phyloP scores from a whole-genome alignment of 2,329 filamentous ascomycete genomes.

The Aspergillus niger region DNA sequence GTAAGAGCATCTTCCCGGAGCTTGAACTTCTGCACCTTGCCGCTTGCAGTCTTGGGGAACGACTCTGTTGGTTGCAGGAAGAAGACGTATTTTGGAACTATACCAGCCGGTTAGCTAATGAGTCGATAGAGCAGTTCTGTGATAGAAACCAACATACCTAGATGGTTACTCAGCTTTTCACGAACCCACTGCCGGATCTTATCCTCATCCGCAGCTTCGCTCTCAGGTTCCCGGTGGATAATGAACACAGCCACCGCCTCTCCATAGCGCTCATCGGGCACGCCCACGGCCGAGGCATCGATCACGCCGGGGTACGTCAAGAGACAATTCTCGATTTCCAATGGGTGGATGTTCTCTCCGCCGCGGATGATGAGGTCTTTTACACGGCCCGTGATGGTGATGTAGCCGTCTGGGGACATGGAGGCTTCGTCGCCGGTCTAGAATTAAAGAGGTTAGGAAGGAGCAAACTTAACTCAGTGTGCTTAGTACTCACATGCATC shows the following conservation, averaged over 20 bases:
- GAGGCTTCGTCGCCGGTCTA: conserved; percentile 86
- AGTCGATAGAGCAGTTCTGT: background rate
- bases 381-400: conserved; percentile 85
- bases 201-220: conserved; percentile 52
- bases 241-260: conserved; percentile 87
- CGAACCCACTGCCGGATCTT: conserved; percentile 73
- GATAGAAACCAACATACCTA: conserved; percentile 48
- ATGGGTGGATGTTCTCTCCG: conserved; percentile 92
- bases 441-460: background rate
- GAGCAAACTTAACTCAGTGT: too few relatives aligned
- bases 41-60: conserved; percentile 94
- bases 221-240: conserved; percentile 51
- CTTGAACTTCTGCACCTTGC: conserved; percentile 96
- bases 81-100: conserved; percentile 85
- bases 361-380: conserved; percentile 95
- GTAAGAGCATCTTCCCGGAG: conserved; percentile 66
- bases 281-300: conserved; percentile 80
- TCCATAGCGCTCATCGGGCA: conserved; percentile 79
- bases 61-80: conserved; percentile 62
- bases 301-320: conserved; percentile 69
- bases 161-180: conserved; percentile 69
- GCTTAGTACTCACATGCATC: conserved; percentile 64
- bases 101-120: background rate
- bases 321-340: conserved; percentile 88
- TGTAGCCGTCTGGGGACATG: conserved; percentile 81